Base-by-base conservation (phyloP, 495 filamentous ascomycete species). In the Parathielavia appendiculata region DNA sequence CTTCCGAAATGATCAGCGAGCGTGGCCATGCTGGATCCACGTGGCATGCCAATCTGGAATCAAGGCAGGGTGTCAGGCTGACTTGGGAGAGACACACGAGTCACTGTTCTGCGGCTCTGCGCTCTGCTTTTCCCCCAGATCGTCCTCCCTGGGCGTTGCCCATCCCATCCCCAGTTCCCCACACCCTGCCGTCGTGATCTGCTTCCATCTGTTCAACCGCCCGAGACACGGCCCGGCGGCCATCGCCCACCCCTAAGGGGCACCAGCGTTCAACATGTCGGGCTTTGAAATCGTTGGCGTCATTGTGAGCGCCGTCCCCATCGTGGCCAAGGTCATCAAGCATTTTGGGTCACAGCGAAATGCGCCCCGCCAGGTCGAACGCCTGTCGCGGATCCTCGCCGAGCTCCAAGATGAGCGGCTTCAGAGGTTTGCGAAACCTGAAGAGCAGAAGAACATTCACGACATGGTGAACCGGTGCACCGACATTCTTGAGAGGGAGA, bases 281-380 rank as follows among this genome's bases (percentile, higher is more conserved):
- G 45, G 45, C 45, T 16, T 48, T 3, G 46, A 49, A 26, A 26
- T 34, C 9, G 6, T 49, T 16, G 46, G 46, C 30, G 26, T 34
- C 46, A 16, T 49, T 11, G 6, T 49, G 26, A 34, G 46, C 46
- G 46, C n/a, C 46, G 20, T 49, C 4, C 14, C 46, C 13, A 17
- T 49, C 30, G 46, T 49, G 26, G 32, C 46, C 46, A 49, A 19
- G 14, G 26, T 49, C 26, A 26, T 49, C 46, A 49, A 49, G 26
- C 46, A 49, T 26, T 49, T 49, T 6, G 46, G 46, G 4, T 34
- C 46, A 23, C 22, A 32, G 7, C 46, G 46, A 34, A 49, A 49
- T 49, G 46, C 46, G 30, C 46, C 46, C 26, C 46, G 46, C 46
- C 46, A 49, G 46, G 26, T 49, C 17, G 46, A 49, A 16, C 46